Evolutionary conservation across 2,329 filamentous ascomycete species (phyloP).

Genomic region (Colletotrichum sansevieriae): DNA sequence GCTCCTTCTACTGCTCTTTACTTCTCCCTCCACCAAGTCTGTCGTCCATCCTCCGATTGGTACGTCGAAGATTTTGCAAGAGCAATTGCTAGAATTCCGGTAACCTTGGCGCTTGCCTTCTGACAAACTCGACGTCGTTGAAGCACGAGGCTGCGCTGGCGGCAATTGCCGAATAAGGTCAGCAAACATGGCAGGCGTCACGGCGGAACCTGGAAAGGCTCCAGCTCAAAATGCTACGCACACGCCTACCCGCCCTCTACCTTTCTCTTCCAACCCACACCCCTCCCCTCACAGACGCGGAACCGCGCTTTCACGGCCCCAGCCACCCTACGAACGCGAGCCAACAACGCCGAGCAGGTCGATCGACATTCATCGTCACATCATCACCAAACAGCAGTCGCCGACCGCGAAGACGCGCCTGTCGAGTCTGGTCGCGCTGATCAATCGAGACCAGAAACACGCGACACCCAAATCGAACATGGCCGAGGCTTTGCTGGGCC

Average conservation of each 20-base stretch:
- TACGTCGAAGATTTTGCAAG: too few species aligned
- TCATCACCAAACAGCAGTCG: conserved; percentile 34
- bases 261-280: neutral
- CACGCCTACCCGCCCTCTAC: conserved; percentile 7
- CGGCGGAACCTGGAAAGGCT: neutral
- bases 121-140: too few species aligned
- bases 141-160: too few species aligned
- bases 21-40: too few species aligned
- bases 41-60: too few species aligned
- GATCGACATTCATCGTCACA: conserved; percentile 12
- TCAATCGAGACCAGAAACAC: neutral
- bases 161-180: too few species aligned
- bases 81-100: too few species aligned
- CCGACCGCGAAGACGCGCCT: conserved; percentile 33
- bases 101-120: too few species aligned
- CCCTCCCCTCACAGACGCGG: conserved; percentile 15
- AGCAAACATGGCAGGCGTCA: neutral
- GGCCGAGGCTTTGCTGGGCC: conserved; percentile 48
- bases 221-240: conserved; percentile 12
- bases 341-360: conserved; percentile 14
- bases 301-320: conserved; percentile 15
- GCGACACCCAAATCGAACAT: conserved; percentile 6
- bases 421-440: conserved; percentile 11
- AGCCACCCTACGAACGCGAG: neutral
- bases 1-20: too few species aligned